Base-by-base conservation (phyloP, 1,284 basidiomycete genomes). In the Cutaneotrichosporon sp. region DNA sequence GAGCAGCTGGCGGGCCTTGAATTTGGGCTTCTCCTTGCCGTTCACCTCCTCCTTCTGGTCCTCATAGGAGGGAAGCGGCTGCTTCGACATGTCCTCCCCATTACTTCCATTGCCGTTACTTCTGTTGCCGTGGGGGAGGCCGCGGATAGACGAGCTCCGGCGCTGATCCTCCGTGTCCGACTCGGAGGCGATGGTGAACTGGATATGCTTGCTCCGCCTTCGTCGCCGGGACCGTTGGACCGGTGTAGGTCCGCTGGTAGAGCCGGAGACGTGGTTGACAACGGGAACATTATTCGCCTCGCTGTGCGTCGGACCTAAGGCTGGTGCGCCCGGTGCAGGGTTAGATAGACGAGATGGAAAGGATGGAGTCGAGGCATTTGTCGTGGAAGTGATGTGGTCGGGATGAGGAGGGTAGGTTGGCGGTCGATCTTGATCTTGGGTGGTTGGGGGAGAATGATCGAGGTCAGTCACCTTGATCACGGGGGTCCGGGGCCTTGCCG, bases 391-490 rank as follows among this genome's bases (percentile, higher is more conserved):
- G 40, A 13, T 13, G 40, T 42, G 11, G 40, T 42, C 42, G 42
- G 42, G 18, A 16, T 46, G 42, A 18, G 18, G 4, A 14, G 38
- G 38, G 13, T 40, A 10, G 38, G 38, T 11, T 3, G 13, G 38
- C 16, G 13, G 38, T 40, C 38, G 38, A 42, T 42, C 40, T 42
- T 42, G 40, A 42, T 6, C 40, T 42, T 46, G 42, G 18, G 42
- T 46, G 18, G 42, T n/a, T 46, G 5, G 42, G 16, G 42, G 16
- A 30, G 49, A 46, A 1, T 46, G 32, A 21, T 9, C 55, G 22
- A 42, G 55, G 55, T 56, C 55, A 30, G 55, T 56, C 22, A 56
- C 55, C 36, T 36, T 38, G 22, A 56, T 56, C 32, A 30, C 55
- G 6, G 55, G 55, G 30, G 49, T 30, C 16, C 2, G 11, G 10